A percentile compares a stretch with the other conserved stretches of the same genome.
phyloP scores from a whole-genome alignment of 139 green algal species.

The Volvox africanus region DNA sequence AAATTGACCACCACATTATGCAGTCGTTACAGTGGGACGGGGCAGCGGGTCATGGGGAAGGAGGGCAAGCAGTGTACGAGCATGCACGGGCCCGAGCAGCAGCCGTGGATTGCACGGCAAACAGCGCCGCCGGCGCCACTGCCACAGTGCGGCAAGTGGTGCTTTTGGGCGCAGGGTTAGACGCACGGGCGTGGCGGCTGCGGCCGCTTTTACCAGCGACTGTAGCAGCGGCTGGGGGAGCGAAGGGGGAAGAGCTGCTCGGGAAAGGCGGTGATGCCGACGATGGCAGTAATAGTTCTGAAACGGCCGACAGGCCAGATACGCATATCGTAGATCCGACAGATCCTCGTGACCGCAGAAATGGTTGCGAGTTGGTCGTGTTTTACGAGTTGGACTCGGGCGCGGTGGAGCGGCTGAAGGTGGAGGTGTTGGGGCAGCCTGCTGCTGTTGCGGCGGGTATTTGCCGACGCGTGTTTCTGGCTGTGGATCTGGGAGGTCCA shows the following conservation, averaged over 20 bases:
- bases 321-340: too few species aligned
- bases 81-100: too few species aligned
- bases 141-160: constrained; percentile 7
- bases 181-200: constrained; percentile 15
- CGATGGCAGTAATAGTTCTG: neutral
- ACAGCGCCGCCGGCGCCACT: neutral
- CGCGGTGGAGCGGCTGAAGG: neutral
- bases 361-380: neutral
- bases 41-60: too few species aligned
- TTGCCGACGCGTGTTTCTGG: neutral
- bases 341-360: too few species aligned
- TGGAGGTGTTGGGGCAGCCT: neutral
- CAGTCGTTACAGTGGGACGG: neutral
- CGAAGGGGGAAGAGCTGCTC: too few species aligned
- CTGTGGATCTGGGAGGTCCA: neutral
- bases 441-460: too few species aligned
- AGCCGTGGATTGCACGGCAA: too few species aligned
- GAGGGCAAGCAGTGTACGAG: too few species aligned
- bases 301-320: too few species aligned
- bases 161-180: neutral
- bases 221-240: neutral
- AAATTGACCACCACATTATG: constrained; percentile 7
- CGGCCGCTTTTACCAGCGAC: neutral
- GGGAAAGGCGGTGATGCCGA: neutral
- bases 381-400: constrained; percentile 18